Evolutionary conservation across 2,329 filamentous ascomycete species (phyloP).

Genomic region (Fusarium anguioides): DNA sequence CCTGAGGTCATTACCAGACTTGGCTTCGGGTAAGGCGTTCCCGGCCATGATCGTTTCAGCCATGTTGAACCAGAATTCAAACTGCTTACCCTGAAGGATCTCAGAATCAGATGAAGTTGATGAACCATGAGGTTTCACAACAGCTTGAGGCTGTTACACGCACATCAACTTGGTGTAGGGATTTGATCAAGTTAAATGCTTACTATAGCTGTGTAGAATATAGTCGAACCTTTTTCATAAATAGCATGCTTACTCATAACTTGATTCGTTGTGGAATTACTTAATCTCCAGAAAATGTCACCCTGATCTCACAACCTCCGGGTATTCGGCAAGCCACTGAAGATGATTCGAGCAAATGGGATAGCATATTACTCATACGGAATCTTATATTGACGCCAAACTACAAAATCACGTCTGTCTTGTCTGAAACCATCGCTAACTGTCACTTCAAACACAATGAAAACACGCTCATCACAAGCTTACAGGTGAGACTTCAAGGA

Average conservation of each 20-base stretch:
- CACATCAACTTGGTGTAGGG: not conserved
- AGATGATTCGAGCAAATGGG: not conserved
- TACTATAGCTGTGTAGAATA: not conserved
- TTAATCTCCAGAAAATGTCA: not conserved
- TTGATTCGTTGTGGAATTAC: not conserved
- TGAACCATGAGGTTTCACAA: not conserved
- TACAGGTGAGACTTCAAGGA: conserved; percentile 16
- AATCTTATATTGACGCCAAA: not conserved
- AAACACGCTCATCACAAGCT: not conserved
- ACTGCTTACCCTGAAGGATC: not conserved
- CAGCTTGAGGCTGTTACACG: not conserved
- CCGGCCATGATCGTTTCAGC: not conserved
- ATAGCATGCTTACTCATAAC: not conserved
- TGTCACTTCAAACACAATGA: not conserved
- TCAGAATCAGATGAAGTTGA: too few relatives aligned
- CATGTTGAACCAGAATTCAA: not conserved
- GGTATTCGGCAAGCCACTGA: not conserved
- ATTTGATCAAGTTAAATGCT: not conserved
- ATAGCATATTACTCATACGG: not conserved
- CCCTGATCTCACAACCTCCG: not conserved
- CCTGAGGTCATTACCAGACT: conserved; percentile 5
- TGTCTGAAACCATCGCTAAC: not conserved
- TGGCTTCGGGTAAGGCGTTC: conserved; percentile 23
- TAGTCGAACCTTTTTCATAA: too few relatives aligned
- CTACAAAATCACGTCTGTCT: too few relatives aligned